phyloP scores from a whole-genome alignment of 441 rosid genomes.

The Adansonia rubrostipa region DNA sequence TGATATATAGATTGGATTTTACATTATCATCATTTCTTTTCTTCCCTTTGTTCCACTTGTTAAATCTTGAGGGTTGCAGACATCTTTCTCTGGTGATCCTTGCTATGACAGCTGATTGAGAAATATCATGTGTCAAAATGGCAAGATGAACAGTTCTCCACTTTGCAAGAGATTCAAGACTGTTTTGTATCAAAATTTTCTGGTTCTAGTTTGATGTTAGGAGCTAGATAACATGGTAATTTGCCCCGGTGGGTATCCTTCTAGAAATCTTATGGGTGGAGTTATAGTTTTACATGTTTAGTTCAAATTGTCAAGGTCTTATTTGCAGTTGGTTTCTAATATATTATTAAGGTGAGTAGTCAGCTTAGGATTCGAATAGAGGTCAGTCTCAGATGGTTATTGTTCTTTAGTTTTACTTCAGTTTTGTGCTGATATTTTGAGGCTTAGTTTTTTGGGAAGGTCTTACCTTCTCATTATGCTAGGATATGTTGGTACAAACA shows the following conservation, averaged over 20 bases:
- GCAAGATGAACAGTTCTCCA: conserved; percentile 32
- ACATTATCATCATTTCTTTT: conserved; percentile 19
- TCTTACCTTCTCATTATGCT: not conserved
- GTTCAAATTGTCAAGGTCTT: conserved; percentile 8
- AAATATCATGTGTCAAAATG: conserved; percentile 27
- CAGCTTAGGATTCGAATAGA: not conserved
- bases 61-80: conserved; percentile 41
- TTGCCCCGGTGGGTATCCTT: conserved; percentile 26
- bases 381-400: conserved; percentile 15
- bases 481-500: not conserved
- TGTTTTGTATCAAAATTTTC: conserved; percentile 23
- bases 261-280: conserved; percentile 22
- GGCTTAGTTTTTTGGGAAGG: conserved; percentile 27
- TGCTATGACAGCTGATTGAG: conserved; percentile 34
- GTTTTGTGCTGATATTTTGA: conserved; percentile 25
- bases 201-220: conserved; percentile 33
- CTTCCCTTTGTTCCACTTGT: conserved; percentile 29
- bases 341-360: conserved; percentile 25
- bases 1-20: conserved; percentile 26
- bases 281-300: not conserved
- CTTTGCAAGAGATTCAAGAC: conserved; percentile 24
- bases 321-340: conserved; percentile 22
- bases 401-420: conserved; percentile 8
- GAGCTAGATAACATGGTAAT: conserved; percentile 25
- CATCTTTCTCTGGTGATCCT: conserved; percentile 30